phyloP scores from a whole-genome alignment of 495 filamentous ascomycete genomes.

The Aspergillus nanangensis region DNA sequence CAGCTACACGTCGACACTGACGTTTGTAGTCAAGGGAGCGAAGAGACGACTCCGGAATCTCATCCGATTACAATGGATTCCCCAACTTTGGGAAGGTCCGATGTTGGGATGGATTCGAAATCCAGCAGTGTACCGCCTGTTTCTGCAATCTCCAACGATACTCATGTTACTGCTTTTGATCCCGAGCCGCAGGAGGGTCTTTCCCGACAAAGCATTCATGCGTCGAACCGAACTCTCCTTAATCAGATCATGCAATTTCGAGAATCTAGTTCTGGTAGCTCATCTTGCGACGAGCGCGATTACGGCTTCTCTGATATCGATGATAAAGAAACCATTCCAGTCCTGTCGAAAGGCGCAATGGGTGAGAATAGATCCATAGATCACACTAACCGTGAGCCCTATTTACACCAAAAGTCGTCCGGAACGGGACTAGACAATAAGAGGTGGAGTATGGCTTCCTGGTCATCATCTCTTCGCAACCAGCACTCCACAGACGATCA shows the following conservation, averaged over 20 bases:
- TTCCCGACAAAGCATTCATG: constrained; percentile 22
- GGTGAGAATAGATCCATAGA: constrained; percentile 31
- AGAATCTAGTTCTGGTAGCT: constrained; percentile 39
- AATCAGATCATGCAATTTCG: constrained; percentile 50
- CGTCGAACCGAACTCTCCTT: constrained; percentile 42
- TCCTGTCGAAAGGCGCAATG: constrained; percentile 50
- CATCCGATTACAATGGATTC: constrained; percentile 49
- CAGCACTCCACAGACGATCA: constrained; percentile 37
- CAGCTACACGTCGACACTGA: constrained; percentile 29
- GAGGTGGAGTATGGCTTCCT: constrained; percentile 52
- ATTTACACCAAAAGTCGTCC: constrained; percentile 15
- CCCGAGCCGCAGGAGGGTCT: constrained; percentile 64
- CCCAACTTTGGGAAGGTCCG: constrained; percentile 65
- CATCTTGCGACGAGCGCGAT: constrained; percentile 48
- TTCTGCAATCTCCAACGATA: constrained; percentile 45
- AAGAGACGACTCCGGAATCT: not conserved
- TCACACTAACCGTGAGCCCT: constrained; percentile 25
- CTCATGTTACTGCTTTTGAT: constrained; percentile 65
- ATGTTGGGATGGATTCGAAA: constrained; percentile 19
- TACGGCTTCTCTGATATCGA: constrained; percentile 48
- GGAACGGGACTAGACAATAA: constrained; percentile 23
- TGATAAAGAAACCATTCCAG: constrained; percentile 56
- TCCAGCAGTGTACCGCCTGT: constrained; percentile 40
- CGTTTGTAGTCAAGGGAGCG: constrained; percentile 6
- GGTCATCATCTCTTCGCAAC: constrained; percentile 46